phyloP scores from a whole-genome alignment of 179 eudicot genomes.

The Amaranthus tricolor region DNA sequence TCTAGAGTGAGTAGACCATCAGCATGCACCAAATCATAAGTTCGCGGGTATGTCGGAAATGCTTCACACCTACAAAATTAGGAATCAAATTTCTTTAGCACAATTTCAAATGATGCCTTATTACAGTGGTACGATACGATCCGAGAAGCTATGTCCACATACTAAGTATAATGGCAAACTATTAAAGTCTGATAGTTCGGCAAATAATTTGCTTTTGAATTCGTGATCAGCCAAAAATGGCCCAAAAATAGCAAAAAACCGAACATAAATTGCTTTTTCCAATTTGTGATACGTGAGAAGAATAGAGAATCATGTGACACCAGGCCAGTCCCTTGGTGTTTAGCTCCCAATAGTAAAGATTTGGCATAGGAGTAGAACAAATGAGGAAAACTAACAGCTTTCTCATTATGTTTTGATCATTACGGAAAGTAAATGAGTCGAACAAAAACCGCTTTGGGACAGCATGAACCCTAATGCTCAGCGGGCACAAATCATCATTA shows the following conservation, averaged over 20 bases:
- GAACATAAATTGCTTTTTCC: too few relatives aligned
- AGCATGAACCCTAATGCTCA: background rate
- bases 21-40: constrained; percentile 94
- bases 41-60: constrained; percentile 93
- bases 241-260: too few relatives aligned
- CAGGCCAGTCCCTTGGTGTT: too few relatives aligned
- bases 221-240: too few relatives aligned
- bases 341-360: too few relatives aligned
- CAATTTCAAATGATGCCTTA: background rate
- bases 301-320: constrained; percentile 8
- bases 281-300: too few relatives aligned
- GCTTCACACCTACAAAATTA: constrained; percentile 80
- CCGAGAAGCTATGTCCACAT: too few relatives aligned
- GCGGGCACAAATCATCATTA: background rate
- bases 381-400: too few relatives aligned
- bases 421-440: background rate
- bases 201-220: too few relatives aligned
- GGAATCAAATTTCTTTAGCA: constrained; percentile 1
- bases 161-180: background rate
- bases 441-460: background rate
- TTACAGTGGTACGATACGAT: background rate
- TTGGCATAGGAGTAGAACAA: too few relatives aligned
- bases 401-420: background rate
- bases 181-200: too few relatives aligned
- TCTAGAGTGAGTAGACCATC: constrained; percentile 78